Base-by-base conservation (phyloP, 2,329 filamentous ascomycete species). In the Cytospora chrysosperma region DNA sequence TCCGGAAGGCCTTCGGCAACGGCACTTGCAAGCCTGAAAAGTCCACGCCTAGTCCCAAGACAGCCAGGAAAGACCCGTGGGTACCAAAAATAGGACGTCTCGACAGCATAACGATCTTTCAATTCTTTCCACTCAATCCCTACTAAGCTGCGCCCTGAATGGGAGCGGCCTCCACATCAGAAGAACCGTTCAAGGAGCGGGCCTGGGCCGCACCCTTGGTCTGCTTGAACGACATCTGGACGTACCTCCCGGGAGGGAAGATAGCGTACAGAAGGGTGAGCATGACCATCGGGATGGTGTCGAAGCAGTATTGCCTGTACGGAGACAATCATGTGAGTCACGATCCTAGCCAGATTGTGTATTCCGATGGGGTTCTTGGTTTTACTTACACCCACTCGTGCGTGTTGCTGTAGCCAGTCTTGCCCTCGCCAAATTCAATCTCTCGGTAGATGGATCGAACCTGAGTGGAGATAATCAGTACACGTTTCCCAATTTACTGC, bases 351-450 rank as follows among this genome's bases (percentile, higher is more conserved):
- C 43, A 24, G 5, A 24, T 10, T 13, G n/a, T 43, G 26, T 24
- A 19, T 26, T 9, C 13, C 12, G 8, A 15, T 9, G 34, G 15
- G 27, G 34, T 32, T 4, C 10, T 52, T 4, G 21, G 34, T 26
- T 58, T 26, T 28, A 74, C 72, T 67, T 67, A 74, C 73, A 65
- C 70, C 68, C 67, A 75, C 65, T 75, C 73, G 56, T 73, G 61
- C 54, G 57, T 58, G 54, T 69, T 64, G 5, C 69, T 67, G 51
- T 68, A 62, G 27, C 69, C 70, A 12, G 24, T 34, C 40, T 69
- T 64, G 37, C 72, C 72, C 61, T 67, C 60, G 54, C 61, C 67
- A 50, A 67, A 66, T 59, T 62, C 65, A 61, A 60, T 37, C 62
- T 37, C 65, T 55, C 34, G 51, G 24, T 56, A 54, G 50, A 59